Evolutionary conservation across 192 early-diverging fungal genomes (phyloP), one percentile per base, ranked within the genome.

Genomic region (Coemansia sp.): DNA sequence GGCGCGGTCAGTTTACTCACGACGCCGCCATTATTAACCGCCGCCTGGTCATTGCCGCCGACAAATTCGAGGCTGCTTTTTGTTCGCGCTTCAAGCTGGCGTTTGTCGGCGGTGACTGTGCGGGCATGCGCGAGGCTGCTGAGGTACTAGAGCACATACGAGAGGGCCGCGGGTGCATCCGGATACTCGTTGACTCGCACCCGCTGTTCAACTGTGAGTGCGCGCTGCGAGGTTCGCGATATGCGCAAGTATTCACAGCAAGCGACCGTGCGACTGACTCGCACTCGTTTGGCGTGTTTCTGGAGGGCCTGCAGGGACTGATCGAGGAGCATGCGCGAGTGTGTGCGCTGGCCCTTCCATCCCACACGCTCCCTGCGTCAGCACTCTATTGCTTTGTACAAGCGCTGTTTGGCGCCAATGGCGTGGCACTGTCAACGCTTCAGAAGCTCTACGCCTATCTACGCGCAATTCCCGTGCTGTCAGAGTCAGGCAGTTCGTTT

Each of bases 121-220:
- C 16, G 10, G 31, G 34, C 14, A 83, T 75, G 75, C 63, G 61
- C 8, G 24, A 45, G 27, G 56, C 46, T 35, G 71, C 75, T 0
- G 40, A 39, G 3, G 73, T 78, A 29, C 69, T 83, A 29, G 72
- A 64, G 31, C 41, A 65, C 36, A 51, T 83, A 1, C 62, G 76
- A 63, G 72, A 74, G 27, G 81, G 81, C 9, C 66, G 81, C 19
- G 66, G 65, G 27, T 83, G 81, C 51, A 68, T 78, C 13, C 65
- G 70, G 17, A 39, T 75, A 0, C 61, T 83, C 48, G 60, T 72
- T 14, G 72, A 66, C 37, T 62, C 67, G 35, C 74, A 82, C 31
- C 79, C 79, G 27, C 48, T 82, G 59, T 66, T 78, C 59, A 66
- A 42, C 50, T 67, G 66, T 59, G 41, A n/a, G 3, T 37, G 40